phyloP scores from a whole-genome alignment of 192 early-diverging fungal genomes.

The Backusella westeae region DNA sequence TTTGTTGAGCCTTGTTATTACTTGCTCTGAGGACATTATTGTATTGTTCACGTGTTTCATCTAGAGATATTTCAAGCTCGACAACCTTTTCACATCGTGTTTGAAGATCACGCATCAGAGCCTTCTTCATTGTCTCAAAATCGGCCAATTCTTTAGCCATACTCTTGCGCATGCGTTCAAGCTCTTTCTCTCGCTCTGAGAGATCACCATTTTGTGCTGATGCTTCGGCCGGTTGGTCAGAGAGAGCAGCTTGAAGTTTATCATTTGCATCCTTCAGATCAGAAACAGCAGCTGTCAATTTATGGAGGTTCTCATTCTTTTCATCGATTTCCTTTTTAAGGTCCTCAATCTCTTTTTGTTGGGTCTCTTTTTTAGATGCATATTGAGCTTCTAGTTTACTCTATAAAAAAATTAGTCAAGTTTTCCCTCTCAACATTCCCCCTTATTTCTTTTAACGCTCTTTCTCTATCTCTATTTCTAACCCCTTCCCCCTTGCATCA shows the following conservation, averaged over 20 bases:
- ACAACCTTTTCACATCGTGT: slow-evolving; percentile 98
- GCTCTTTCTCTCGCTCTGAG: slow-evolving; percentile 66
- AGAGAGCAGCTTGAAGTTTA: slow-evolving; percentile 42
- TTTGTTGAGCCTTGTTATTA: slow-evolving; percentile 84
- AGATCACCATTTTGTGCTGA: slow-evolving; percentile 11
- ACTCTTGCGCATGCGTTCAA: slow-evolving; percentile 68
- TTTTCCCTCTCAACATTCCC: background rate
- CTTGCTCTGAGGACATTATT: slow-evolving; percentile 80
- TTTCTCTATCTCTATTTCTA: background rate
- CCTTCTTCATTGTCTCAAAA: slow-evolving; percentile 98
- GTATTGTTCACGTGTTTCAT: slow-evolving; percentile 93
- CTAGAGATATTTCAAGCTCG: slow-evolving; percentile 95
- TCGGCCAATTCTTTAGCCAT: slow-evolving; percentile 67
- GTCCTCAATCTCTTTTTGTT: slow-evolving; percentile 75
- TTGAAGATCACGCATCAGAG: slow-evolving; percentile 96
- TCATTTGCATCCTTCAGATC: slow-evolving; percentile 66
- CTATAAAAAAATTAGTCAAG: slow-evolving; percentile 18
- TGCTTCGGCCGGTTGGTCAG: slow-evolving; percentile 10
- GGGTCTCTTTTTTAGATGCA: slow-evolving; percentile 72
- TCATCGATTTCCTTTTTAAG: slow-evolving; percentile 68
- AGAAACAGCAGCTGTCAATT: slow-evolving; percentile 54
- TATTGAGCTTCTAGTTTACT: slow-evolving; percentile 87
- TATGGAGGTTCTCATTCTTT: slow-evolving; percentile 70
- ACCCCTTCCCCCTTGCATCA: background rate
- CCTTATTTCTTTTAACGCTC: background rate